Evolutionary conservation across 2,329 filamentous ascomycete genomes (phyloP).

Genomic region (Macrophomina tecta): DNA sequence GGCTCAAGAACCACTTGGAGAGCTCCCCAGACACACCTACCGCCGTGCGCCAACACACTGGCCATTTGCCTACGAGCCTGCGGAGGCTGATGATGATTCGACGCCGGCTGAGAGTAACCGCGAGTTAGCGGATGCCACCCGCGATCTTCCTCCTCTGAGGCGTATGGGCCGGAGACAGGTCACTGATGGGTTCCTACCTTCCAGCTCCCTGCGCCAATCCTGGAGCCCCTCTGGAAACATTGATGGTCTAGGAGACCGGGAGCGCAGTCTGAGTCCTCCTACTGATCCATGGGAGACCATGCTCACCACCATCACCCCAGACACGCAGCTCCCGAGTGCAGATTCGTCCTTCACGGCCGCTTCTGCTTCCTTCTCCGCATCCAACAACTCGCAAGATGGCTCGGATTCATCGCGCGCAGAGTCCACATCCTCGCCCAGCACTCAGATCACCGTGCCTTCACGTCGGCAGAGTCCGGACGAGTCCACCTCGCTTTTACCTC

Average conservation of each 20-base stretch:
- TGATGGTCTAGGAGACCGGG: slow-evolving; percentile 83
- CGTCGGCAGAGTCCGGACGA: slow-evolving; percentile 52
- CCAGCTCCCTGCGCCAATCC: slow-evolving; percentile 45
- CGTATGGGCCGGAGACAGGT: slow-evolving; percentile 47
- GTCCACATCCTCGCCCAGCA: slow-evolving; percentile 44
- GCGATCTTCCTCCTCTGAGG: slow-evolving; percentile 44
- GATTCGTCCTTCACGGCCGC: slow-evolving; percentile 79
- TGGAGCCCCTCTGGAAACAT: slow-evolving; percentile 48
- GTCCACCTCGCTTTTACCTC: slow-evolving; percentile 41
- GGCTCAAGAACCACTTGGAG: slow-evolving; percentile 15
- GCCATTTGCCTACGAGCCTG: neutral
- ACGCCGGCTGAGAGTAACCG: slow-evolving; percentile 28
- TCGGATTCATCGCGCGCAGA: slow-evolving; percentile 12
- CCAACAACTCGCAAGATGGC: slow-evolving; percentile 25
- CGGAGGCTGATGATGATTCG: slow-evolving; percentile 32
- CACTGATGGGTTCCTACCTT: slow-evolving; percentile 43
- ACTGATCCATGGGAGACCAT: slow-evolving; percentile 79
- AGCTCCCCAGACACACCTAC: slow-evolving; percentile 15
- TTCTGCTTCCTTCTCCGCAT: slow-evolving; percentile 53
- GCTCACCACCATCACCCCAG: slow-evolving; percentile 78
- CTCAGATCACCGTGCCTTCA: slow-evolving; percentile 46
- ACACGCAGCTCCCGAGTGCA: slow-evolving; percentile 78
- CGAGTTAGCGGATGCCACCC: slow-evolving; percentile 30
- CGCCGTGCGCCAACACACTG: slow-evolving; percentile 13
- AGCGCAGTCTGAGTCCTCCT: slow-evolving; percentile 80